A percentile compares a stretch with the other conserved stretches of the same genome.
Evolutionary conservation across 2,329 filamentous ascomycete species (phyloP).

Genomic region (Capronia americana): DNA sequence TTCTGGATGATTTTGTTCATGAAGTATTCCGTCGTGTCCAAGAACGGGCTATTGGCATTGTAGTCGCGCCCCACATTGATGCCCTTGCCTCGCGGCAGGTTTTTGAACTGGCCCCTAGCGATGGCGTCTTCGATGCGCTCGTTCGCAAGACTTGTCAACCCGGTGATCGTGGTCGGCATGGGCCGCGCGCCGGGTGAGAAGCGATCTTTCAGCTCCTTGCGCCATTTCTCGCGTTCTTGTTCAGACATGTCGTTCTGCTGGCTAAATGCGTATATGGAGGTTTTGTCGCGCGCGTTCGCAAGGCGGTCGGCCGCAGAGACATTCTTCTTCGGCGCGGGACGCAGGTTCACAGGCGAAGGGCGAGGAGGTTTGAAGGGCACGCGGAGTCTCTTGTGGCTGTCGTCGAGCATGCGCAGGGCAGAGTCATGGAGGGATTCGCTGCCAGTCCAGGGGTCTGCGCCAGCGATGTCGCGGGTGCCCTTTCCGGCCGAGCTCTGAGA

Average conservation of each 20-base stretch:
- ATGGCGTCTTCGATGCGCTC: slow-evolving; percentile 94
- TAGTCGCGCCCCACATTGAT: slow-evolving; percentile 75
- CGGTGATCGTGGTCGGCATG: slow-evolving; percentile 77
- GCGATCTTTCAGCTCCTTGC: slow-evolving; percentile 77
- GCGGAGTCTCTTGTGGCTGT: slow-evolving; percentile 64
- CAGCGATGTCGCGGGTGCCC: slow-evolving; percentile 72
- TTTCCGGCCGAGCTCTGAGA: slow-evolving; percentile 64
- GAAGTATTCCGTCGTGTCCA: slow-evolving; percentile 96
- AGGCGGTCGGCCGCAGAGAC: slow-evolving; percentile 58
- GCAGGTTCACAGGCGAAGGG: slow-evolving; percentile 51
- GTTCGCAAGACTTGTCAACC: slow-evolving; percentile 83
- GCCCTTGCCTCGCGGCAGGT: slow-evolving; percentile 79
- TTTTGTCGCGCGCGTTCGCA: slow-evolving; percentile 65
- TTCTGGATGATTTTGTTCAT: slow-evolving; percentile 98
- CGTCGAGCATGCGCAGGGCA: slow-evolving; percentile 78
- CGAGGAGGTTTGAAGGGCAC: slow-evolving; percentile 49
- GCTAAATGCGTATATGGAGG: slow-evolving; percentile 60
- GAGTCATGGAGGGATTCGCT: slow-evolving; percentile 75
- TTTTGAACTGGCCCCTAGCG: slow-evolving; percentile 83
- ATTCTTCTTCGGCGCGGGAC: slow-evolving; percentile 52
- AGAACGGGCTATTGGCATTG: slow-evolving; percentile 82
- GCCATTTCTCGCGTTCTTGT: slow-evolving; percentile 73
- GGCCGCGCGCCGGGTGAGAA: slow-evolving; percentile 75
- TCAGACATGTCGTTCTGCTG: slow-evolving; percentile 67
- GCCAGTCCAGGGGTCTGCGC: slow-evolving; percentile 77